Percentiles rank a stretch among this genome's conserved stretches.
These are phyloP conservation scores for Ascochyta pisi DNA, from an alignment of 2,329 filamentous ascomycete genomes.

Conservation along the genomic window DNA sequence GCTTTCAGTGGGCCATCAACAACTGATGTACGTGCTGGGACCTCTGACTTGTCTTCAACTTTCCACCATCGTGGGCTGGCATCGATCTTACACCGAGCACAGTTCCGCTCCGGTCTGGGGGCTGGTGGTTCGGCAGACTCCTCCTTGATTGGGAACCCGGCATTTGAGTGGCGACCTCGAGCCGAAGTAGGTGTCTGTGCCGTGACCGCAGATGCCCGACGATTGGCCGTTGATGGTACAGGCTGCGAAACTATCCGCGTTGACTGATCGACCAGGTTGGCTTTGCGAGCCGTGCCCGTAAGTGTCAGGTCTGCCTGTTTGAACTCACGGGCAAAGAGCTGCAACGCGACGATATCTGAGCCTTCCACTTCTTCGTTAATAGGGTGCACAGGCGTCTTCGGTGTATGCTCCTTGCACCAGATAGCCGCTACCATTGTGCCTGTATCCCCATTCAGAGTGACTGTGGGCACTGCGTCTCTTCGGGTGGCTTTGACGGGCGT, in stretches of 20 bases:
- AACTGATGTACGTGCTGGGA: constrained; percentile 16
- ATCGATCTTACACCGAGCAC: constrained; percentile 62
- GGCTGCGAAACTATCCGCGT: constrained; percentile 57
- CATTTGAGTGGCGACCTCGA: constrained; percentile 45
- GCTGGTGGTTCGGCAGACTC: constrained; percentile 44
- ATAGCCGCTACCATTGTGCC: constrained; percentile 85
- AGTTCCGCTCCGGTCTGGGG: constrained; percentile 47
- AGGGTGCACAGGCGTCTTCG: constrained; percentile 74
- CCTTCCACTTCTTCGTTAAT: constrained; percentile 79
- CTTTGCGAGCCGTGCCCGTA: constrained; percentile 92
- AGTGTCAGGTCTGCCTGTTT: constrained; percentile 92
- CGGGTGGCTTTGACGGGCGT: constrained; percentile 87
- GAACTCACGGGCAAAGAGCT: constrained; percentile 85
- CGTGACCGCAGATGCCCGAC: constrained; percentile 51
- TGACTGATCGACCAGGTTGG: constrained; percentile 74
- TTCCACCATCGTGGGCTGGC: constrained; percentile 70
- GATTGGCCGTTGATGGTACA: constrained; percentile 36
- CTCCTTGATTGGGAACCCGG: constrained; percentile 44
- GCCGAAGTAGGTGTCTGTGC: constrained; percentile 44
- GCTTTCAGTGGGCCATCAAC: constrained; percentile 30
- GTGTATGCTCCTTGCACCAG: constrained; percentile 88
- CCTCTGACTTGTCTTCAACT: constrained; percentile 27
- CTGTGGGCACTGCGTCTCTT: constrained; percentile 78
- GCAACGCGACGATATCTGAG: constrained; percentile 77
- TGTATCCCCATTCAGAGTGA: constrained; percentile 79